These are phyloP conservation scores for Lentinus tigrinus DNA, from an alignment of 768 basidiomycete genomes.

Conservation along the genomic window DNA sequence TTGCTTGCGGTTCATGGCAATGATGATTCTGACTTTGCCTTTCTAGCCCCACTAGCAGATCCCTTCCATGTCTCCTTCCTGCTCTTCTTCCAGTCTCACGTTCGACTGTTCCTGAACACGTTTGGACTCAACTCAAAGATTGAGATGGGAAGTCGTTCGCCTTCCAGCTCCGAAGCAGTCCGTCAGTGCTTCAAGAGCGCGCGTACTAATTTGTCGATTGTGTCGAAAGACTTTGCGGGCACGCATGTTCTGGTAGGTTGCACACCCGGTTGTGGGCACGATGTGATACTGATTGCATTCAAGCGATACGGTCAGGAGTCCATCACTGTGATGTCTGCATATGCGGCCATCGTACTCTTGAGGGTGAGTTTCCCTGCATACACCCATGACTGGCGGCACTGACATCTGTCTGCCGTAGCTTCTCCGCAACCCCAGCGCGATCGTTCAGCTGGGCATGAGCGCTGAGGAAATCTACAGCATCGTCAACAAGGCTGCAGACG, in stretches of 20 bases:
- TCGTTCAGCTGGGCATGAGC: slow-evolving; percentile 56
- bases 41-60: slow-evolving; percentile 60
- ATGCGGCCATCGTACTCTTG: slow-evolving; percentile 77
- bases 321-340: slow-evolving; percentile 83
- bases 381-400: background rate
- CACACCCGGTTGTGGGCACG: background rate
- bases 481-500: slow-evolving; percentile 72
- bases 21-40: background rate
- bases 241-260: slow-evolving; percentile 59
- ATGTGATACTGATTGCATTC: slow-evolving; percentile 11
- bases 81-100: slow-evolving; percentile 73
- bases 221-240: slow-evolving; percentile 69
- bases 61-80: slow-evolving; percentile 77
- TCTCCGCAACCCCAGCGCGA: slow-evolving; percentile 60
- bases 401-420: slow-evolving; percentile 43
- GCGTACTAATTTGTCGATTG: slow-evolving; percentile 65
- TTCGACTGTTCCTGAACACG: slow-evolving; percentile 80
- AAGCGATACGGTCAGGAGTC: slow-evolving; percentile 87
- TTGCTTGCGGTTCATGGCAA: background rate
- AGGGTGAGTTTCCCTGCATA: slow-evolving; percentile 45
- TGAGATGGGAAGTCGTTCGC: background rate
- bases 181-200: slow-evolving; percentile 75
- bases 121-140: slow-evolving; percentile 61
- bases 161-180: slow-evolving; percentile 58
- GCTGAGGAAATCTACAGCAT: slow-evolving; percentile 63